phyloP scores from a whole-genome alignment of 1,284 basidiomycete species.

The Anthracocystis setariae region DNA sequence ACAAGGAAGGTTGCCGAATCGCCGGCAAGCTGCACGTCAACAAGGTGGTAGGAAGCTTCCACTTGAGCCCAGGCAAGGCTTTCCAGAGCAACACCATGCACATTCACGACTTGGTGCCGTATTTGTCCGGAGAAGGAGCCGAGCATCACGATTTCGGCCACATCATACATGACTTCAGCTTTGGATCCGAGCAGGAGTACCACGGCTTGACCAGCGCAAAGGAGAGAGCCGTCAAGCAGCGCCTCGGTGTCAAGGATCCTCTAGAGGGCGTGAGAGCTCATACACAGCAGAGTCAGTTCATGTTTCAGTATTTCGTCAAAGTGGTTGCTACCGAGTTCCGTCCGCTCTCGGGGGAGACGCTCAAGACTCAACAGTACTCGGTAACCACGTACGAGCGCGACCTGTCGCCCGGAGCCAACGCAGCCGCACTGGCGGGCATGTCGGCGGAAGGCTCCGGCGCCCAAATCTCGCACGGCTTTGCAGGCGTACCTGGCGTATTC shows the following conservation, averaged over 20 bases:
- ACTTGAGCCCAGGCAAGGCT: conserved; percentile 79
- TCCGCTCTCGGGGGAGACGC: conserved; percentile 52
- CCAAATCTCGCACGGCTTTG: conserved; percentile 79
- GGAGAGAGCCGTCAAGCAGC: conserved; percentile 71
- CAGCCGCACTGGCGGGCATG: conserved; percentile 30
- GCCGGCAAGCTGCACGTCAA: conserved; percentile 91
- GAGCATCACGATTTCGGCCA: conserved; percentile 83
- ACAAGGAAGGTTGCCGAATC: conserved; percentile 92
- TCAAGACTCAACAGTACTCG: conserved; percentile 89
- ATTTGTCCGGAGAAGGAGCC: conserved; percentile 72
- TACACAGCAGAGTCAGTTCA: conserved; percentile 70
- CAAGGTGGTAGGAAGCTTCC: conserved; percentile 77
- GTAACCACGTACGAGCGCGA: conserved; percentile 96
- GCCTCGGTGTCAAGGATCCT: conserved; percentile 83
- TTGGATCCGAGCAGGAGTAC: conserved; percentile 69
- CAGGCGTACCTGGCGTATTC: conserved; percentile 72
- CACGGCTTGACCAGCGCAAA: conserved; percentile 29
- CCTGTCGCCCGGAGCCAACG: conserved; percentile 56
- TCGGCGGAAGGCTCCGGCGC: conserved; percentile 57
- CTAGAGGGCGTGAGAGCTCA: conserved; percentile 78
- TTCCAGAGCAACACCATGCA: conserved; percentile 87
- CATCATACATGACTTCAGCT: conserved; percentile 81
- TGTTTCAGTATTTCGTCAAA: conserved; percentile 85
- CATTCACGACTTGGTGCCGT: conserved; percentile 93
- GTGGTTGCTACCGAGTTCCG: conserved; percentile 65